Evolutionary conservation across 352 stramenopile genomes (phyloP).

Genomic region (Phytophthora aleatoria): DNA sequence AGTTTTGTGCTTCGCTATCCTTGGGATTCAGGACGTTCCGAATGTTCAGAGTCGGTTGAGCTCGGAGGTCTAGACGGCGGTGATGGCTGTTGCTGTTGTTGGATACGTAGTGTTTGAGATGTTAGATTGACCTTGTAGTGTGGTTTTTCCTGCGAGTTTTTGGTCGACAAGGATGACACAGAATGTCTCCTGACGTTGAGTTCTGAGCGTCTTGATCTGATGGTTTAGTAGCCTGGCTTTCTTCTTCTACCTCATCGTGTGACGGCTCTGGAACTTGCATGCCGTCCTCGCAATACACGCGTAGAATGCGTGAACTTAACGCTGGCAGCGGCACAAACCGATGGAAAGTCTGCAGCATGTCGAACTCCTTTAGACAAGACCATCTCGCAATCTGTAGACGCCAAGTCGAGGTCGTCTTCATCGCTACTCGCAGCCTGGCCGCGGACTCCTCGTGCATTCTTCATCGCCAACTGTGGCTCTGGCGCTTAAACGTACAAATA

Average conservation of each 20-base stretch:
- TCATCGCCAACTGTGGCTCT: conserved; percentile 4
- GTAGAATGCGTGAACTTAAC: conserved; percentile 55
- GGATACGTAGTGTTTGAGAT: conserved; percentile 21
- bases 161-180: conserved; percentile 38
- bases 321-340: conserved; percentile 58
- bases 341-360: conserved; percentile 61
- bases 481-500: too few relatives aligned
- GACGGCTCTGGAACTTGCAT: conserved; percentile 44
- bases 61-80: not conserved
- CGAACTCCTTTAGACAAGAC: conserved; percentile 55
- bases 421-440: not conserved
- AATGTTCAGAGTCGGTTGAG: conserved; percentile 18
- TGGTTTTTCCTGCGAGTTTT: conserved; percentile 46
- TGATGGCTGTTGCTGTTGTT: not conserved
- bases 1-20: conserved; percentile 3
- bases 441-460: conserved; percentile 16
- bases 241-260: conserved; percentile 1
- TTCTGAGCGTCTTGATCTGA: not conserved
- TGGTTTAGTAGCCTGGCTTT: not conserved
- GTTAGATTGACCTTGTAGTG: conserved; percentile 53
- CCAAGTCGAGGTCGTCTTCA: conserved; percentile 15
- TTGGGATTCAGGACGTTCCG: conserved; percentile 22
- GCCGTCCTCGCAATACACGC: conserved; percentile 58
- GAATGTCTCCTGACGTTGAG: conserved; percentile 32
- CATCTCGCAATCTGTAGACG: conserved; percentile 39